phyloP scores from a whole-genome alignment of 2,329 filamentous ascomycete species.

The Cordyceps cateniannulata region DNA sequence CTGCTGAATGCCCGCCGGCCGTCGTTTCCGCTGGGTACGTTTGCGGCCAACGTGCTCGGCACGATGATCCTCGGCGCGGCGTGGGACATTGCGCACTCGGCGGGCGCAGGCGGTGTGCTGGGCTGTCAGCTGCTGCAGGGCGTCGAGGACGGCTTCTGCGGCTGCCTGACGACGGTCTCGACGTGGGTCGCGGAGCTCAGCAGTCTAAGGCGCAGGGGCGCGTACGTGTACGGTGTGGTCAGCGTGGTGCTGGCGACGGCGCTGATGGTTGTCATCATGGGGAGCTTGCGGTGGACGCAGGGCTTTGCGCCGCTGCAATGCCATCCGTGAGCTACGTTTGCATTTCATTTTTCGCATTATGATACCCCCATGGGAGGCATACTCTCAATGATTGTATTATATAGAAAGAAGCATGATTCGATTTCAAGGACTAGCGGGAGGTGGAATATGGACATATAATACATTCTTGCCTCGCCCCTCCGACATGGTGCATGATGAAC shows the following conservation, averaged over 20 bases:
- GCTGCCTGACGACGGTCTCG: conserved; percentile 59
- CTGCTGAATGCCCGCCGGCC: conserved; percentile 61
- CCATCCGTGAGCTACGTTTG: neutral
- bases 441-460: neutral
- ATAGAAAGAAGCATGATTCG: neutral
- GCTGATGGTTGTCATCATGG: conserved; percentile 65
- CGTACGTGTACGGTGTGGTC: conserved; percentile 60
- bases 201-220: conserved; percentile 41
- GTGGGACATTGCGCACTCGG: conserved; percentile 70
- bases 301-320: conserved; percentile 44
- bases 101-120: conserved; percentile 35
- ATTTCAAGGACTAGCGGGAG: neutral
- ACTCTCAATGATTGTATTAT: neutral
- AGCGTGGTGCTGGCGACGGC: conserved; percentile 56
- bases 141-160: conserved; percentile 62
- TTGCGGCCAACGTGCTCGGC: conserved; percentile 72
- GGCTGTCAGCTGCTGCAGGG: conserved; percentile 65
- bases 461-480: neutral
- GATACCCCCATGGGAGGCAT: neutral
- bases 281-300: conserved; percentile 63
- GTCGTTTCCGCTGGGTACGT: conserved; percentile 79
- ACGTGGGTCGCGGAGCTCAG: conserved; percentile 60
- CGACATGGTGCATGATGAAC: too few relatives aligned
- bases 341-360: neutral
- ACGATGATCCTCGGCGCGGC: conserved; percentile 68